Evolutionary conservation across 805 yeast species (phyloP), one percentile per base, ranked within the genome.

Genomic region (Saccharomycopsis malanga): DNA sequence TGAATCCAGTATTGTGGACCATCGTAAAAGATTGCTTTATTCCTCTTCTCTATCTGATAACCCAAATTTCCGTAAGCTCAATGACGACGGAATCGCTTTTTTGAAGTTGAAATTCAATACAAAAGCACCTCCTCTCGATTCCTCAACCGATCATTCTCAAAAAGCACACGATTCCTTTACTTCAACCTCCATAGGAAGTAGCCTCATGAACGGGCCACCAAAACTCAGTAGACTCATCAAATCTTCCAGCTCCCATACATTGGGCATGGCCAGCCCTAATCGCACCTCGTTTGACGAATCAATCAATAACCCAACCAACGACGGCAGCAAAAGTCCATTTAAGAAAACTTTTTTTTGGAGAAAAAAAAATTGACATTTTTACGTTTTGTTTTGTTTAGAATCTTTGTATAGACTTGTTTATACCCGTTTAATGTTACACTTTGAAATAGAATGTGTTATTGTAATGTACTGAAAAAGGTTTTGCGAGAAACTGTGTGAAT

Each of bases 221-320:
- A 22, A 55, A 42, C 34, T 62, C 0, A 34, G 57, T 2, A 50
- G 42, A 39, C 45, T 62, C 46, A 61, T 62, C 17, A 53, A 55
- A 34, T 61, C 65, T 0, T 59, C 65, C 4, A 61, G 65, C 39
- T 42, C 57, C n/a, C 57, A 53, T 29, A 57, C 62, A 4, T 44
- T 50, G 23, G 18, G 40, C 45, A 22, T 39, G 14, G 32, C 27
- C 23, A 6, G 37, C 9, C 21, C 34, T n/a, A 30, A 39, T 4
- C 17, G 44, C 2, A 37, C 27, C 17, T 42, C 40, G 24, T 20
- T 21, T 15, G 44, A 30, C 14, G 36, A 41, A 12, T 30, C 30
- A 6, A 24, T 18, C 20, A 7, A 12, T 17, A 29, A 30, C 7
- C 6, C 29, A 22, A 21, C 21, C 18, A 36, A 24, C 37, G 42